Base-by-base conservation (phyloP, 225 moss, liverwort and hornwort species). In the Antitrichia curtipendula region DNA sequence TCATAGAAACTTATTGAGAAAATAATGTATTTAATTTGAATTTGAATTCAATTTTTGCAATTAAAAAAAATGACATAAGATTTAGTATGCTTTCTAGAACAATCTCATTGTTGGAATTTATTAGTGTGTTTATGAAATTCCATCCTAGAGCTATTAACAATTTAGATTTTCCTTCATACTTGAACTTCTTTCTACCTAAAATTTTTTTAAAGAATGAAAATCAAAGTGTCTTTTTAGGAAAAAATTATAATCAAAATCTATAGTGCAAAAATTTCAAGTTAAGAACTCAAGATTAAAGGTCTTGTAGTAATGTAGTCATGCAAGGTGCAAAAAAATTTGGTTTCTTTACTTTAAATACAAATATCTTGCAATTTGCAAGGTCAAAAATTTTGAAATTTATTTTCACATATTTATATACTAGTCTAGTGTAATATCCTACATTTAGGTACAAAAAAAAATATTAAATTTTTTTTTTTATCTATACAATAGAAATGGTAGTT, bases 1-100 rank as follows among this genome's bases (percentile, higher is more conserved):
- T 63, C 9, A 34, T 34, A 34, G 1, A 63, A 63, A 34, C 2
- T 32, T 18, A 32, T 63, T 63, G 9, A 63, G 5, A 8, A 63
- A 18, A 34, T 34, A 5, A 63, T 32, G 2, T 16, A 32, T 32
- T 17, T 5, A 8, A 32, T 63, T 63, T 63, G 17, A 16, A 32
- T 32, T 17, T 32, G 0, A 32, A 63, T 3, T 17, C 16, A 32
- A 17, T 29, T 61, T 61, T 29, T 8, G 31, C 31, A 61, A 31
- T 15, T 61, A 13, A 8, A 16, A 31, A 2, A n/a, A 12, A 2
- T n/a, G 7, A 0, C 0, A 22, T 12, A n/a, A 66, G 21, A 2
- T 65, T 2, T 2, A n/a, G 0, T 22, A 22, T 66, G 22, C 22
- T n/a, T n/a, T 12, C 7, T 66, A 22, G 7, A 12, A 66, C n/a